Percentiles rank a stretch among this genome's conserved stretches.
These are phyloP conservation scores for Tilletia horrida DNA, from an alignment of 1,284 basidiomycete species.

Conservation along the genomic window DNA sequence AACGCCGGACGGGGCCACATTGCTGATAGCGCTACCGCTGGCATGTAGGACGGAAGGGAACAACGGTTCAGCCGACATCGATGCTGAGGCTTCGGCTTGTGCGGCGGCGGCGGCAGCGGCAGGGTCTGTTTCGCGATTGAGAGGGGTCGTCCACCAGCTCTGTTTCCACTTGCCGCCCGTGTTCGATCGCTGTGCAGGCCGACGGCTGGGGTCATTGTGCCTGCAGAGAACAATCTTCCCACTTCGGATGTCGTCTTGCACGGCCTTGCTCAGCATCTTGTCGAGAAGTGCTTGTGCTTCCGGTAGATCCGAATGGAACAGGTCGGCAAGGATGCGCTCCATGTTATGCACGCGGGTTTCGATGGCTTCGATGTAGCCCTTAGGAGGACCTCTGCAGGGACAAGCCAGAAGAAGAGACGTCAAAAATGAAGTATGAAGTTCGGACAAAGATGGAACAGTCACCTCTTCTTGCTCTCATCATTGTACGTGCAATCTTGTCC, in stretches of 20 bases:
- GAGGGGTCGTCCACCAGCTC: conserved; percentile 7
- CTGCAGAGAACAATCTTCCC: background rate
- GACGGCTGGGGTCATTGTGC: conserved; percentile 3
- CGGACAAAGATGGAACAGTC: background rate
- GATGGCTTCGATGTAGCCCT: conserved; percentile 85
- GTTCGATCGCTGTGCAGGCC: background rate
- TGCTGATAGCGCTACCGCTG: no score
- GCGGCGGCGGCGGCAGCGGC: no score
- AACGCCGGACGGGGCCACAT: no score
- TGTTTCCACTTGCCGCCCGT: conserved; percentile 12
- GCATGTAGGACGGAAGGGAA: no score
- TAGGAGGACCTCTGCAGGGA: conserved; percentile 66
- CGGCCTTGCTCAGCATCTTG: conserved; percentile 58
- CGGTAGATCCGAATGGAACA: conserved; percentile 67
- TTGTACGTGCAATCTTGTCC: conserved; percentile 8
- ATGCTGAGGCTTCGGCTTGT: no score
- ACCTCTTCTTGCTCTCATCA: conserved; percentile 15
- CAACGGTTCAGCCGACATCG: no score
- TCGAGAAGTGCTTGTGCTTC: conserved; percentile 64
- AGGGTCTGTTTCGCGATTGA: background rate
- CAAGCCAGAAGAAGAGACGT: background rate
- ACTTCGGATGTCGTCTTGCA: background rate
- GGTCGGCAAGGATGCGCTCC: conserved; percentile 70
- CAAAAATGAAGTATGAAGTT: background rate
- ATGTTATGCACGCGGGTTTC: conserved; percentile 81